A percentile compares a stretch with the other conserved stretches of the same genome.
These are phyloP conservation scores for Aspergillus biplanus DNA, from an alignment of 495 filamentous ascomycete genomes.

Conservation along the genomic window DNA sequence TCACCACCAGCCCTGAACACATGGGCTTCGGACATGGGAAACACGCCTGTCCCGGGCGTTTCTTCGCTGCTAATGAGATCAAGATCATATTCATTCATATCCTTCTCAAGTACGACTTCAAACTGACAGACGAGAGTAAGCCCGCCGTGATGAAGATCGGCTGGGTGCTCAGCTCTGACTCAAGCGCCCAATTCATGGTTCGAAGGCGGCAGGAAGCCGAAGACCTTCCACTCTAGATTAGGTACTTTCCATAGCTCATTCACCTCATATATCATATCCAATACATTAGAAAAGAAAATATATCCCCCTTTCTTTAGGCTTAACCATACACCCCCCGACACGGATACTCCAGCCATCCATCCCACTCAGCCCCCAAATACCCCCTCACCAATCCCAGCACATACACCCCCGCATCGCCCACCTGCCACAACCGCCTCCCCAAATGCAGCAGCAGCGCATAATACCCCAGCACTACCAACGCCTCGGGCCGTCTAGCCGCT, in stretches of 20 bases:
- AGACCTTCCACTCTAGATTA: background rate
- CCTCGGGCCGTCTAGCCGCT: constrained; percentile 33
- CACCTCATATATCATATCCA: too few species aligned
- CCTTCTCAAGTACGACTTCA: constrained; percentile 13
- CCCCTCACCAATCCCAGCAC: constrained; percentile 23
- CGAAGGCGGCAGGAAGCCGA: background rate
- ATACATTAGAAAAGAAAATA: too few species aligned
- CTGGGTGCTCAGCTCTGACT: background rate
- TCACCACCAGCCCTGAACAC: constrained; percentile 32
- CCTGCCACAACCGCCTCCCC: constrained; percentile 38
- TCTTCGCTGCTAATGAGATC: constrained; percentile 42
- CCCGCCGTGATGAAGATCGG: background rate
- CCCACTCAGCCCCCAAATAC: too few species aligned
- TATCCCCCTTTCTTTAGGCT: too few species aligned
- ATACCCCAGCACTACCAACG: constrained; percentile 45
- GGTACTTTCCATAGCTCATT: too few species aligned
- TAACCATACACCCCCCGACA: too few species aligned
- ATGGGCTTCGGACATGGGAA: constrained; percentile 42
- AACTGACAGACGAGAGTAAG: background rate
- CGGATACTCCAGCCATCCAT: too few species aligned
- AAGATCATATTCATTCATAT: constrained; percentile 31
- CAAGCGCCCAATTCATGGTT: background rate
- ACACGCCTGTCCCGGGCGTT: constrained; percentile 50
- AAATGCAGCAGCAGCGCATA: constrained; percentile 42
- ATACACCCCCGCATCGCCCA: constrained; percentile 40